Evolutionary conservation across 2,329 filamentous ascomycete genomes (phyloP).

Genomic region (Aspergillus persii): DNA sequence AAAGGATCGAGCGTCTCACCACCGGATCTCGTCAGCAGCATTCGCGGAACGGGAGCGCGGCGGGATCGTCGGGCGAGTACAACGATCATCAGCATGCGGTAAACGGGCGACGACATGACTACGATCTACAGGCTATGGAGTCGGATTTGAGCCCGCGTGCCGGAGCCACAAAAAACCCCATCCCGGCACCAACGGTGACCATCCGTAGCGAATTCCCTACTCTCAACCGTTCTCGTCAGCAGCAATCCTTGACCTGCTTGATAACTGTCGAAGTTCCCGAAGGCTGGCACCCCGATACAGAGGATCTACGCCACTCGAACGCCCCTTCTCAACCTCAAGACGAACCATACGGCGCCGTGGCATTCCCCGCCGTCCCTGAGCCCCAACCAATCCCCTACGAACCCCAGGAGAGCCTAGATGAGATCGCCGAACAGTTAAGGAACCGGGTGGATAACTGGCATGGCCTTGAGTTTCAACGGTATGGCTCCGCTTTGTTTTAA

Average conservation of each 20-base stretch:
- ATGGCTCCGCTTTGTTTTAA: conserved; percentile 24
- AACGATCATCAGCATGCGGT: conserved; percentile 69
- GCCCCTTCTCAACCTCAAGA: conserved; percentile 48
- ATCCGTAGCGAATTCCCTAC: conserved; percentile 97
- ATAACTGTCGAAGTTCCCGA: conserved; percentile 92
- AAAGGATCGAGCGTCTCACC: conserved; percentile 48
- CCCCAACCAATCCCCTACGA: conserved; percentile 70
- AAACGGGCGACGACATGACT: conserved; percentile 75
- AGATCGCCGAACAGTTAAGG: conserved; percentile 81
- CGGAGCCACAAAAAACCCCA: conserved; percentile 72
- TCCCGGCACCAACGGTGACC: conserved; percentile 86
- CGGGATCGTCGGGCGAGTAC: conserved; percentile 74
- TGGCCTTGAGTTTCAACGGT: conserved; percentile 84
- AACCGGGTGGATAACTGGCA: conserved; percentile 98
- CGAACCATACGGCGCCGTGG: conserved; percentile 54
- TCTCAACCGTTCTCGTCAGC: conserved; percentile 83
- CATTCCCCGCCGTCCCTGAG: conserved; percentile 41
- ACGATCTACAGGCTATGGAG: conserved; percentile 95
- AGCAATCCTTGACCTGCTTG: conserved; percentile 90
- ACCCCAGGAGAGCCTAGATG: conserved; percentile 71
- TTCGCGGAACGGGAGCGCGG: conserved; percentile 73
- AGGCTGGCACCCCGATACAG: conserved; percentile 80
- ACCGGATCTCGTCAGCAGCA: conserved; percentile 51
- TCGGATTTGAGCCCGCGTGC: conserved; percentile 71
- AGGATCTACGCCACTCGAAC: conserved; percentile 64